Evolutionary conservation across 1,284 basidiomycete genomes (phyloP), one percentile per base, ranked within the genome.

Genomic region (Moesziomyces globuligerus): DNA sequence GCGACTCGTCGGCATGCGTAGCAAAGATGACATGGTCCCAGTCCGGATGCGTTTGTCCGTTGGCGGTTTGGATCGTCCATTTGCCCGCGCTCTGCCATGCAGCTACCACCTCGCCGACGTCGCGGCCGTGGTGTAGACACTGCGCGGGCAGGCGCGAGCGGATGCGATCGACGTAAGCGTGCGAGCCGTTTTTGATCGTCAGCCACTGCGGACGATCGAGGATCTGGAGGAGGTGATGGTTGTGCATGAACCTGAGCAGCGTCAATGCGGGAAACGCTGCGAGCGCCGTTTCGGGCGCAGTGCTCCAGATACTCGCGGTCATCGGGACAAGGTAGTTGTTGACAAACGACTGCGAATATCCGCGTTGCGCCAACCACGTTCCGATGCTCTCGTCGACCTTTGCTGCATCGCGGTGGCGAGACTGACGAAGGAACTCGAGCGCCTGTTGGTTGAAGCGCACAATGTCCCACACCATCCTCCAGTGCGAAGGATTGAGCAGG

Each of bases 191-290:
- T 46, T 87, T 82, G 50, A 93, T 86, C 0, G 91, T 91, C 29
- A 92, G 80, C 91, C 91, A 93, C 7, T 87, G 86, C 0, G 90
- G 90, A 60, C 90, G 90, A 0, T 89, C 89, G 0, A 86, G 87
- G 21, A 92, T 84, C 82, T 92, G 91, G 0, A 92, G 86, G 0
- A 92, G 84, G 75, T 91, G 89, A 72, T 92, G 91, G 75, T 93
- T 92, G 81, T 88, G 87, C 87, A 92, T 86, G 81, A 92, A 91
- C 66, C 89, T 87, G 41, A 91, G 88, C 74, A 92, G 82, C 0
- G 90, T 91, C 20, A 85, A 84, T 0, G 88, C 90, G 6, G 90
- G 91, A 77, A 92, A 91, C 58, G 90, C 88, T 39, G 89, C 81
- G 7, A 88, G 85, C 56, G 89, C 90, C 67, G 88, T 87, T 72